These are phyloP conservation scores for Metarhizium anisopliae DNA, from an alignment of 2,329 filamentous ascomycete genomes.

Conservation along the genomic window DNA sequence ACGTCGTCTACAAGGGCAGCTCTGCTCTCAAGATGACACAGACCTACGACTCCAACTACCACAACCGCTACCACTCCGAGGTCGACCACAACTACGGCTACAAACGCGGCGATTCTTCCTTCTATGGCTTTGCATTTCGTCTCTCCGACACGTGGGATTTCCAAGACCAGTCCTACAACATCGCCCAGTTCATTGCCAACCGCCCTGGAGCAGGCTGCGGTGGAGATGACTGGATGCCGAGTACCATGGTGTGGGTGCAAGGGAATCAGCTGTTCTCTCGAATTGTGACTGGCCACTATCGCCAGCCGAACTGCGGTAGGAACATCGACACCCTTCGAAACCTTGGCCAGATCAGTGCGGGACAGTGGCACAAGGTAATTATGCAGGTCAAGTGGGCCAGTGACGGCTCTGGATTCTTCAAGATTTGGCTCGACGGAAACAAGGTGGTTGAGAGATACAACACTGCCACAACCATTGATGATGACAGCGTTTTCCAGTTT, in stretches of 20 bases:
- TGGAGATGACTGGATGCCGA: conserved; percentile 37
- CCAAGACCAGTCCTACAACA: conserved; percentile 34
- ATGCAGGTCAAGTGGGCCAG: conserved; percentile 36
- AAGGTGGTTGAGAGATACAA: conserved; percentile 31
- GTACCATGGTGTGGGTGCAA: conserved; percentile 37
- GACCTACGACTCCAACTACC: conserved; percentile 30
- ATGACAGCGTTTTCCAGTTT: conserved; percentile 32
- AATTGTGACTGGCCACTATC: conserved; percentile 20
- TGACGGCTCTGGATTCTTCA: conserved; percentile 33
- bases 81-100: conserved; percentile 34
- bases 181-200: conserved; percentile 43
- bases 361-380: conserved; percentile 14
- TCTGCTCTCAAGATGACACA: conserved; percentile 37
- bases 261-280: conserved; percentile 34
- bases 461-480: conserved; percentile 35
- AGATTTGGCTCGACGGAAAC: conserved; percentile 36
- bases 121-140: conserved; percentile 44
- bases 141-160: conserved; percentile 37
- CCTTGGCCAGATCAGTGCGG: conserved; percentile 29
- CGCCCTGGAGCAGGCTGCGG: conserved; percentile 32
- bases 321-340: conserved; percentile 14
- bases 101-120: conserved; percentile 32
- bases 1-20: conserved; percentile 24
- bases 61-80: conserved; percentile 40
- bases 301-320: conserved; percentile 16